A percentile compares a stretch with the other conserved stretches of the same genome.
These are phyloP conservation scores for Metschnikowia cubensis DNA, from an alignment of 805 yeast species.

Conservation along the genomic window DNA sequence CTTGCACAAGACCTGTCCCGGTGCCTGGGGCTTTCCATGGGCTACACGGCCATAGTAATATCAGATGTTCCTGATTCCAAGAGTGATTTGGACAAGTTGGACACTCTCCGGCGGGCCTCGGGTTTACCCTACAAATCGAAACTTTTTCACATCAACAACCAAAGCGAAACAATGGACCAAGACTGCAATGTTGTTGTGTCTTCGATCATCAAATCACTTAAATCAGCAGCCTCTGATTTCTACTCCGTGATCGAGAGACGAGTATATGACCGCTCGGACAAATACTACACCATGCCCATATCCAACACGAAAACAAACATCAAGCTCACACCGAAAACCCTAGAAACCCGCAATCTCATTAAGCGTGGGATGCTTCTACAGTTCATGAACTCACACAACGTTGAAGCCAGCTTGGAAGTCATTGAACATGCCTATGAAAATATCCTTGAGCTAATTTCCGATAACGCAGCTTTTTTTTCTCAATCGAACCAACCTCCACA, in stretches of 20 bases:
- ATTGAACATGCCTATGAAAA: conserved; percentile 35
- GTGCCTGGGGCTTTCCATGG: conserved; percentile 7
- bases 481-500: conserved; percentile 20
- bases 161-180: conserved; percentile 14
- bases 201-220: conserved; percentile 28
- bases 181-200: conserved; percentile 32
- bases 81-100: conserved; percentile 22
- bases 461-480: conserved; percentile 10
- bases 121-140: conserved; percentile 31
- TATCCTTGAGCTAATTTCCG: conserved; percentile 24
- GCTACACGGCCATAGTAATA: conserved; percentile 24
- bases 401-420: conserved; percentile 26
- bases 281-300: conserved; percentile 35
- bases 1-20: conserved; percentile 12
- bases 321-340: conserved; percentile 32
- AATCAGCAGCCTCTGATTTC: conserved; percentile 28
- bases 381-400: conserved; percentile 29
- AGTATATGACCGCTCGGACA: conserved; percentile 32
- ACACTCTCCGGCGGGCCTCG: conserved; percentile 25
- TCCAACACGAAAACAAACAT: conserved; percentile 24
- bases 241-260: conserved; percentile 29
- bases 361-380: conserved; percentile 35
- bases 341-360: conserved; percentile 36
- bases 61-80: conserved; percentile 14
- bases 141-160: conserved; percentile 18